These are phyloP conservation scores for Colletotrichum sp. DNA, from an alignment of 2,329 filamentous ascomycete genomes.

Conservation along the genomic window DNA sequence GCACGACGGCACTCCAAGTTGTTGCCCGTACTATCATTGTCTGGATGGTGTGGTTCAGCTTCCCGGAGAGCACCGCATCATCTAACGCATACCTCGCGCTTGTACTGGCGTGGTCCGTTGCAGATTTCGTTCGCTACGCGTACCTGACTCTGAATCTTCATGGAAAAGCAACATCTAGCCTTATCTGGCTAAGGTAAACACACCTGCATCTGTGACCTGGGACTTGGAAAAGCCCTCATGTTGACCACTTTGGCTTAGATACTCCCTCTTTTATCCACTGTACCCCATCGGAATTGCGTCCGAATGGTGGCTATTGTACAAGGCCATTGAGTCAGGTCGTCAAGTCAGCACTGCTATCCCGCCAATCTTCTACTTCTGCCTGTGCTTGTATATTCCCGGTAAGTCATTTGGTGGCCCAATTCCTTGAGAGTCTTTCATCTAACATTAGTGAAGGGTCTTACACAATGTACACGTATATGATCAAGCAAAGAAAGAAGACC, in stretches of 20 bases:
- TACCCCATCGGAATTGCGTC: slow-evolving; percentile 91
- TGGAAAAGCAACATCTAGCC: slow-evolving; percentile 63
- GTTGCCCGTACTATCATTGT: slow-evolving; percentile 85
- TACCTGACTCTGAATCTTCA: slow-evolving; percentile 82
- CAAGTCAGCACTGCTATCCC: slow-evolving; percentile 53
- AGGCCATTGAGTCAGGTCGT: slow-evolving; percentile 65
- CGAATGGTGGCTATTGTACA: slow-evolving; percentile 82
- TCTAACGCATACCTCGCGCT: slow-evolving; percentile 70
- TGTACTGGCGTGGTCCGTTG: slow-evolving; percentile 86
- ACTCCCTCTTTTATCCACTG: slow-evolving; percentile 91
- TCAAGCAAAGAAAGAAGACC: slow-evolving; percentile 83
- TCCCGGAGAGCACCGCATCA: slow-evolving; percentile 66
- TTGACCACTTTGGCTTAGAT: slow-evolving; percentile 36
- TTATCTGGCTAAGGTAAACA: slow-evolving; percentile 73
- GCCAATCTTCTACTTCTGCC: slow-evolving; percentile 65
- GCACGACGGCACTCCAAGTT: slow-evolving; percentile 91
- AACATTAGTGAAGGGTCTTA: slow-evolving; percentile 52
- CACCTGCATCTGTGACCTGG: background rate
- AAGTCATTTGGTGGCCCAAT: slow-evolving; percentile 34
- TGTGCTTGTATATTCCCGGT: slow-evolving; percentile 83
- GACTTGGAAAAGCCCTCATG: background rate
- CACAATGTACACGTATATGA: slow-evolving; percentile 92
- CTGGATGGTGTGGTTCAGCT: slow-evolving; percentile 80
- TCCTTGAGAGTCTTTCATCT: background rate
- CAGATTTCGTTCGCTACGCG: slow-evolving; percentile 90